Base-by-base conservation (phyloP, 345 rosid species). In the Rubroshorea leprosula region DNA sequence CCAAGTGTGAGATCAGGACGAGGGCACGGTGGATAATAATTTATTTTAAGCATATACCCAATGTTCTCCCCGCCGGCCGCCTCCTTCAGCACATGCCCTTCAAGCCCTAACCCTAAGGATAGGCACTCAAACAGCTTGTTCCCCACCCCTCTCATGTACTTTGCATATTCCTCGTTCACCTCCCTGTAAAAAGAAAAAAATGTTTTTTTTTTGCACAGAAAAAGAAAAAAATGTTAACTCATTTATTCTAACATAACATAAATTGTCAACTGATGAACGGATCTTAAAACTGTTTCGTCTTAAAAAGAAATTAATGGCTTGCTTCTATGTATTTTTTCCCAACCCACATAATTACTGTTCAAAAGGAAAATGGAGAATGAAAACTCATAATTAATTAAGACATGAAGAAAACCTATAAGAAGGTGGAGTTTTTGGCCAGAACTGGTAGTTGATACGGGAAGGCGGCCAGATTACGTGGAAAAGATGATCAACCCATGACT, bases 11-110 rank as follows among this genome's bases (percentile, higher is more conserved):
- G 78, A 67, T 92, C 97, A 0, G 98, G 98, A 0, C 94, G 76
- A 14, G 97, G 97, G 47, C 97, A 92, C 1, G 95, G 94, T 5
- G 97, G 96, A 51, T 86, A 92, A 21, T 83, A 93, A 51, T 89
- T 89, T 1, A 93, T 93, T 68, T 93, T 89, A 64, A 89, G 63
- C 78, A 89, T 48, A 64, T 81, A 93, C 43, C 78, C 83, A 2
- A 78, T 31, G 49, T 69, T 64, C 0, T 83, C 94, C 0, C 96
- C 97, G 0, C 99, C 97, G 0, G 68, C 55, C 3, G 80, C 91
- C 50, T 74, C 78, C 61, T 65, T 78, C 18, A 93, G 16, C 4
- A 52, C 89, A 0, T 72, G 55, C 24, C 67, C 73, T 35, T 80
- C 75, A 1, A 86, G 62, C 7, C 90, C 89, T 27, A 93, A 61